Base-by-base conservation (phyloP, 2,329 filamentous ascomycete genomes). In the Calycina herbarum region DNA sequence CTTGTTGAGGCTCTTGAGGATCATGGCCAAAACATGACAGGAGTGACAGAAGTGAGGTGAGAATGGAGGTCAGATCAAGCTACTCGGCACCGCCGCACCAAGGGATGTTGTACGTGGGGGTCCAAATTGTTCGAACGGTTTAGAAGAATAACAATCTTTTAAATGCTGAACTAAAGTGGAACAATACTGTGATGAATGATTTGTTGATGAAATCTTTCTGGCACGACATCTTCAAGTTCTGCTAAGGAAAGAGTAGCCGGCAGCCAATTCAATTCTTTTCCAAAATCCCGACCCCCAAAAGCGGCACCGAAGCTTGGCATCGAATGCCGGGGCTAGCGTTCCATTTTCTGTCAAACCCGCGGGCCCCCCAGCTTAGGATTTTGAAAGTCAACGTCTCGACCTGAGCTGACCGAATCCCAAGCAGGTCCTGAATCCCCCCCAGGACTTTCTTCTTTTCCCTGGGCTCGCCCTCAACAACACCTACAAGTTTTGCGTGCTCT, bases 311-410 rank as follows among this genome's bases (percentile, higher is more conserved):
- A 24, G 45, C 45, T 48, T 48, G 45, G 45, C 45, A 20, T 48
- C n/a, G n/a, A 51, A 20, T 51, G 45, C 45, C 45, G 45, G 45
- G 45, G 45, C 45, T 51, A 51, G 45, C 20, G n/a, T 51, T 24
- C 45, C 45, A 3, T 27, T 51, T 51, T 51, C 45, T 51, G 45
- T 51, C 45, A 51, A 51, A 51, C n/a, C 45, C 7, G n/a, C 45
- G n/a, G 20, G 1, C n/a, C 45, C 45, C 45, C 45, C 45, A 51
- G 45, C 45, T 27, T 11, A 51, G 45, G 45, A 51, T 51, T 51
- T 51, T 51, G 45, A 51, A 24, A 51, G 45, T 51, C 45, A 51
- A 51, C 45, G n/a, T 51, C 45, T 48, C 42, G 7, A 48, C 42
- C n/a, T 24, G 45, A 51, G 45, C 20, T 51, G 45, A 51, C 45